Evolutionary conservation across 2,329 filamentous ascomycete species (phyloP).

Genomic region (Fusarium sp.): DNA sequence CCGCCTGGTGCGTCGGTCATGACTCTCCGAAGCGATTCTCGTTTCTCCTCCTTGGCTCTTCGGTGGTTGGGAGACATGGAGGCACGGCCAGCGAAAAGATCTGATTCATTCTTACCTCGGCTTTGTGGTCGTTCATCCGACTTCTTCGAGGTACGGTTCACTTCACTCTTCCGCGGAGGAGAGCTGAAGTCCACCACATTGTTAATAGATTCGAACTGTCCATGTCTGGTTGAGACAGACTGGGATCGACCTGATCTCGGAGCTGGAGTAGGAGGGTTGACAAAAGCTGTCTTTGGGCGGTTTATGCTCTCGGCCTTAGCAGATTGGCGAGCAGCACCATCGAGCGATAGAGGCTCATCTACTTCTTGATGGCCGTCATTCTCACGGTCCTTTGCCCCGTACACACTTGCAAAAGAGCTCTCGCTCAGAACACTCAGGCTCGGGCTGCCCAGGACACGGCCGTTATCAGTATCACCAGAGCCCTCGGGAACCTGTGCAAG

Average conservation of each 20-base stretch:
- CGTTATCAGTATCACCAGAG: slow-evolving; percentile 40
- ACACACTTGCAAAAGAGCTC: slow-evolving; percentile 74
- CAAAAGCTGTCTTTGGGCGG: slow-evolving; percentile 40
- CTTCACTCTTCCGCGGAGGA: slow-evolving; percentile 63
- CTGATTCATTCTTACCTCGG: slow-evolving; percentile 41
- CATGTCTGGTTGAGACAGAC: slow-evolving; percentile 48
- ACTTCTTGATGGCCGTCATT: slow-evolving; percentile 41
- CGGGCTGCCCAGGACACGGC: slow-evolving; percentile 60
- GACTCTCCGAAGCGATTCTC: slow-evolving; percentile 60
- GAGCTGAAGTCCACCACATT: slow-evolving; percentile 59
- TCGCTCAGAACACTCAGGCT: slow-evolving; percentile 73
- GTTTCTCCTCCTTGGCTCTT: slow-evolving; percentile 59
- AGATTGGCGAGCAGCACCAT: slow-evolving; percentile 41
- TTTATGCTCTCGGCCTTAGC: slow-evolving; percentile 32
- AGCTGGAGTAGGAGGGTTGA: slow-evolving; percentile 17
- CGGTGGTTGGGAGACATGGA: slow-evolving; percentile 36
- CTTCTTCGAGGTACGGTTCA: slow-evolving; percentile 41
- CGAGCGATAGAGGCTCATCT: slow-evolving; percentile 48
- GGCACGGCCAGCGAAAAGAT: slow-evolving; percentile 27
- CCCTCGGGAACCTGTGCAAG: slow-evolving; percentile 60
- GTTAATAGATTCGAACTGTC: slow-evolving; percentile 59
- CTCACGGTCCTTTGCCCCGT: slow-evolving; percentile 59
- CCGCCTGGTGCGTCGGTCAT: slow-evolving; percentile 58
- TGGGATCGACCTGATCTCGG: slow-evolving; percentile 42
- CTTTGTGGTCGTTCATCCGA: slow-evolving; percentile 49